These are phyloP conservation scores for Xylaria castorea DNA, from an alignment of 495 filamentous ascomycete species.

Conservation along the genomic window DNA sequence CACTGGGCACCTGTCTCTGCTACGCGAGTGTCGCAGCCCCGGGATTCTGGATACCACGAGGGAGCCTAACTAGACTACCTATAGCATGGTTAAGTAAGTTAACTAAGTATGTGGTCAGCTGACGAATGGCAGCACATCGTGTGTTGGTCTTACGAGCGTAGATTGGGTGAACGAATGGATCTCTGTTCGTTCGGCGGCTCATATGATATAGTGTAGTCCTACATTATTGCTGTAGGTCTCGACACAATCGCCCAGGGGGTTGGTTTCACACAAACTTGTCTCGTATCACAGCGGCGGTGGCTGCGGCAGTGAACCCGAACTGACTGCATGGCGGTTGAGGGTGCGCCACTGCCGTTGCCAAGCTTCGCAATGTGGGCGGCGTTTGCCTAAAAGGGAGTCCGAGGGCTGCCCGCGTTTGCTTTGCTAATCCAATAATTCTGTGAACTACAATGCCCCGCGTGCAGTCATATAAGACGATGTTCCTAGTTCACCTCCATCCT, in stretches of 20 bases:
- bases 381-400: not conserved
- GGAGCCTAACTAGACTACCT: not conserved
- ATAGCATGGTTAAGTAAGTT: not conserved
- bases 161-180: not conserved
- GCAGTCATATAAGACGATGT: not conserved
- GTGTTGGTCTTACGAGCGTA: not conserved
- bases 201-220: conserved; percentile 3
- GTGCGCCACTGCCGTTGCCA: conserved; percentile 10
- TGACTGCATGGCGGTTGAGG: not conserved
- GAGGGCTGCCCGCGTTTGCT: not conserved
- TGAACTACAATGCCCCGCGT: not conserved
- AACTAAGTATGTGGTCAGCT: conserved; percentile 5
- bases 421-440: not conserved
- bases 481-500: not conserved
- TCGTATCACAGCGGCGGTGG: not conserved
- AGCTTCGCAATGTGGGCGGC: not conserved
- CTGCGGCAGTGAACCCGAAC: not conserved
- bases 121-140: not conserved
- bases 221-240: not conserved
- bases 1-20: not conserved
- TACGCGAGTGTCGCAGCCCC: conserved; percentile 5
- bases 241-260: not conserved
- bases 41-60: conserved; percentile 11
- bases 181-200: not conserved
- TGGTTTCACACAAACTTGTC: not conserved